Percentiles rank a stretch among this genome's conserved stretches.
These are phyloP conservation scores for Sordariomycetes sp. DNA, from an alignment of 2,329 filamentous ascomycete species.

Conservation along the genomic window DNA sequence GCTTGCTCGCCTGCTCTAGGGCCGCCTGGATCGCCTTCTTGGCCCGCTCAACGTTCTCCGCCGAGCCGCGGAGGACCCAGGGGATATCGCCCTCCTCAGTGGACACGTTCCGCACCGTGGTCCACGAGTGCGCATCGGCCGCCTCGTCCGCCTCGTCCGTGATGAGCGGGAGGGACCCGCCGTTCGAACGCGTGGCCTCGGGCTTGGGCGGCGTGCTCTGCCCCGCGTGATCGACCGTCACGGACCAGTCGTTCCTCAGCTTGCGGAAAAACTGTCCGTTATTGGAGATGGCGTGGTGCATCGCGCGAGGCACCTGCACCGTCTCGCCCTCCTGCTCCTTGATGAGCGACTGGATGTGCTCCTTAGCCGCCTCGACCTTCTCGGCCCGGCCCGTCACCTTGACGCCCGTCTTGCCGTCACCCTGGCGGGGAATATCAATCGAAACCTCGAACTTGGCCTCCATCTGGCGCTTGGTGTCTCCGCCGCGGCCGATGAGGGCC, in stretches of 20 bases:
- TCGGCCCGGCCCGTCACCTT: conserved; percentile 71
- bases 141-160: conserved; percentile 64
- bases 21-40: conserved; percentile 61
- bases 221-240: conserved; percentile 85
- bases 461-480: conserved; percentile 72
- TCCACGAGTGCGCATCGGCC: conserved; percentile 68
- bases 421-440: conserved; percentile 85
- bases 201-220: conserved; percentile 63
- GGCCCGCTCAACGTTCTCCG: conserved; percentile 72
- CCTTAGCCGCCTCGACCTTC: conserved; percentile 75
- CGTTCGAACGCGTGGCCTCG: conserved; percentile 40
- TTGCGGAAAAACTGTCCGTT: conserved; percentile 90
- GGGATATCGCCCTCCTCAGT: conserved; percentile 65
- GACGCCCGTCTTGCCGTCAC: conserved; percentile 69
- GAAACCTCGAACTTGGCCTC: conserved; percentile 78
- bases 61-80: conserved; percentile 73
- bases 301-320: conserved; percentile 64
- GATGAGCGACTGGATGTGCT: conserved; percentile 64
- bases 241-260: conserved; percentile 71
- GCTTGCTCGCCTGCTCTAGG: conserved; percentile 57
- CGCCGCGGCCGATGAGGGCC: conserved; percentile 80
- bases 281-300: conserved; percentile 77
- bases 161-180: conserved; percentile 68
- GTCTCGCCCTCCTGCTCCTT: conserved; percentile 85
- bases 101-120: conserved; percentile 48